These are phyloP conservation scores for Cubamyces sp. DNA, from an alignment of 768 basidiomycete genomes.

Conservation along the genomic window DNA sequence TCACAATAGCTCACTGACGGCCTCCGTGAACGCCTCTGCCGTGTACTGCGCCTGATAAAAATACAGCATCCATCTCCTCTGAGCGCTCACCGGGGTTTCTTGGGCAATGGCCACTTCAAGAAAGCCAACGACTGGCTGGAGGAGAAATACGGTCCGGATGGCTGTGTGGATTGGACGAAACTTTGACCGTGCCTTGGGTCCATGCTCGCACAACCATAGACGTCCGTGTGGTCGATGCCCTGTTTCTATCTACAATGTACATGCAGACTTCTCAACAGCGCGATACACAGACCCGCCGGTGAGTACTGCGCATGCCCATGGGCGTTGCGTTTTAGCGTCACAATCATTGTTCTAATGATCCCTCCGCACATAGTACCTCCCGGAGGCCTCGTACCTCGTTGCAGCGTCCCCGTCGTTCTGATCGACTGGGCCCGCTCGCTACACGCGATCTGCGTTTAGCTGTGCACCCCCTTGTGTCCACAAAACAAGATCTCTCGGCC, in stretches of 20 bases:
- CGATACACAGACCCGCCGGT: no score
- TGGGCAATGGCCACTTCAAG: constrained; percentile 89
- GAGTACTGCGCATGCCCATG: no score
- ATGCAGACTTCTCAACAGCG: background rate
- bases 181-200: constrained; percentile 30
- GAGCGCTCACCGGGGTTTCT: constrained; percentile 77
- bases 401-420: no score
- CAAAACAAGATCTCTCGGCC: no score
- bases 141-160: constrained; percentile 72
- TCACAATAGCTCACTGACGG: constrained; percentile 11
- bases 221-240: background rate
- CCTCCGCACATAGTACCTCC: no score
- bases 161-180: constrained; percentile 74
- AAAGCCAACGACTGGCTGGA: constrained; percentile 88
- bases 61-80: constrained; percentile 82
- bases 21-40: background rate
- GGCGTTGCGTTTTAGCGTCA: no score
- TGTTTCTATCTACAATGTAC: background rate
- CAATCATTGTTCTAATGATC: no score
- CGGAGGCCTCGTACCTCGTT: no score
- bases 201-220: background rate
- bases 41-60: no score
- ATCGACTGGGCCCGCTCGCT: no score
- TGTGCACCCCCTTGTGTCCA: no score
- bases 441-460: no score